phyloP scores from a whole-genome alignment of 352 stramenopile genomes.

The Phytophthora kernoviae region DNA sequence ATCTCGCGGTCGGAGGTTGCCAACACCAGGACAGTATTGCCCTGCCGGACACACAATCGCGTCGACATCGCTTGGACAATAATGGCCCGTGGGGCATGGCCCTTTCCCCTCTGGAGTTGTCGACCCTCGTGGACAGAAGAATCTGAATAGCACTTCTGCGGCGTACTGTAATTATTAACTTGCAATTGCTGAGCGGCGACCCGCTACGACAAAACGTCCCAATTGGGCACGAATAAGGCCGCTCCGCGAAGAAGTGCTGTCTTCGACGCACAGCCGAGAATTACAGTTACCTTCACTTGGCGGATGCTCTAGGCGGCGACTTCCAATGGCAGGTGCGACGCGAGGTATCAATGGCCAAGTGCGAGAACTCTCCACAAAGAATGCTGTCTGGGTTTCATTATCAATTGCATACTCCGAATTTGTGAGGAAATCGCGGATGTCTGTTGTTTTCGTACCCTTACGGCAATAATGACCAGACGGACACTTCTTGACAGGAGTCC shows the following conservation, averaged over 20 bases:
- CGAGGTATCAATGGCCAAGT: constrained; percentile 58
- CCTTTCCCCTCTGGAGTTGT: constrained; percentile 92
- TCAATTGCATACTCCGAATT: constrained; percentile 64
- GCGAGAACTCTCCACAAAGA: constrained; percentile 54
- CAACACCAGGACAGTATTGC: constrained; percentile 94
- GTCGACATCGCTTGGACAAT: constrained; percentile 91
- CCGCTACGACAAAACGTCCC: constrained; percentile 92
- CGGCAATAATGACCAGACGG: constrained; percentile 94
- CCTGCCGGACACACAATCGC: constrained; percentile 93
- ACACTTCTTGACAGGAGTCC: constrained; percentile 81
- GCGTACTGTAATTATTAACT: constrained; percentile 92
- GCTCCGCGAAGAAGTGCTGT: constrained; percentile 71
- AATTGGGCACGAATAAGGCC: constrained; percentile 94
- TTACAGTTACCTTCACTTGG: constrained; percentile 57
- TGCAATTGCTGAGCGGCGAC: constrained; percentile 64
- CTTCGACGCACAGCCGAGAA: constrained; percentile 53
- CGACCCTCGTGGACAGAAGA: constrained; percentile 96
- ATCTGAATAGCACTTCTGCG: constrained; percentile 96
- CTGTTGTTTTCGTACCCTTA: constrained; percentile 91
- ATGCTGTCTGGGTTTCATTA: constrained; percentile 66
- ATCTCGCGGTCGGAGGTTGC: constrained; percentile 90
- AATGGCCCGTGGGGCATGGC: constrained; percentile 95
- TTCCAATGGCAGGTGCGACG: constrained; percentile 51
- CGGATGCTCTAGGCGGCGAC: constrained; percentile 67
- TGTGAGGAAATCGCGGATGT: constrained; percentile 66